These are phyloP conservation scores for Fusarium sp. DNA, from an alignment of 2,329 filamentous ascomycete species.

Conservation along the genomic window DNA sequence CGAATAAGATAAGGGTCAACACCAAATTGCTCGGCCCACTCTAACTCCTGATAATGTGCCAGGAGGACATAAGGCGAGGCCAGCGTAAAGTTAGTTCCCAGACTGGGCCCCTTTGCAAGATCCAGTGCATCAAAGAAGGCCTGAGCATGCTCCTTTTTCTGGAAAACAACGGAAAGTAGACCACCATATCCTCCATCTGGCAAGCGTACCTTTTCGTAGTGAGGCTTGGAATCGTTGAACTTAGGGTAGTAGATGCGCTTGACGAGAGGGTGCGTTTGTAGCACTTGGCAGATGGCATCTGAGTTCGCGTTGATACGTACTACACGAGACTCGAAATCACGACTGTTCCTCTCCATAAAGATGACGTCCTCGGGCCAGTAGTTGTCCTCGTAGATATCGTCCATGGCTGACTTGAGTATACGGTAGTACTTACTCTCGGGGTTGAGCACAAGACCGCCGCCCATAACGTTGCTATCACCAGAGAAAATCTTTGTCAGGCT, in stretches of 20 bases:
- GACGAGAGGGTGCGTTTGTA: constrained; percentile 72
- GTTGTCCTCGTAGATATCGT: constrained; percentile 81
- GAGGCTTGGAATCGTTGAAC: constrained; percentile 73
- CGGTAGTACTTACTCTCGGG: constrained; percentile 77
- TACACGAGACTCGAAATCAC: constrained; percentile 87
- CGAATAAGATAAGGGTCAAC: constrained; percentile 85
- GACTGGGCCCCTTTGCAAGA: constrained; percentile 91
- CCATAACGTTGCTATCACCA: constrained; percentile 98
- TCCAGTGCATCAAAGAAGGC: constrained; percentile 88
- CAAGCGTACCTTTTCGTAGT: constrained; percentile 84
- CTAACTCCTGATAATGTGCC: constrained; percentile 90
- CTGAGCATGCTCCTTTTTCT: constrained; percentile 75
- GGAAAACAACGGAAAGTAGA: constrained; percentile 85
- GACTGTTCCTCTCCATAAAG: constrained; percentile 95
- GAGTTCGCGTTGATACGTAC: constrained; percentile 88
- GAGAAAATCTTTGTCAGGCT: constrained; percentile 98
- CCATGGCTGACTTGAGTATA: constrained; percentile 74
- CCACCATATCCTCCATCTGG: constrained; percentile 88
- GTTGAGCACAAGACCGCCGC: constrained; percentile 78
- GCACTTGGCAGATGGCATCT: constrained; percentile 81
- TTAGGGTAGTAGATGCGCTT: constrained; percentile 91
- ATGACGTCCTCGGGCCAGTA: constrained; percentile 95
- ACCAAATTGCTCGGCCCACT: constrained; percentile 88
- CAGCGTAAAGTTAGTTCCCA: constrained; percentile 97
- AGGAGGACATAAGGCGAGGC: constrained; percentile 91